These are phyloP conservation scores for Sedum album DNA, from an alignment of 164 flowering plant species.

Conservation along the genomic window DNA sequence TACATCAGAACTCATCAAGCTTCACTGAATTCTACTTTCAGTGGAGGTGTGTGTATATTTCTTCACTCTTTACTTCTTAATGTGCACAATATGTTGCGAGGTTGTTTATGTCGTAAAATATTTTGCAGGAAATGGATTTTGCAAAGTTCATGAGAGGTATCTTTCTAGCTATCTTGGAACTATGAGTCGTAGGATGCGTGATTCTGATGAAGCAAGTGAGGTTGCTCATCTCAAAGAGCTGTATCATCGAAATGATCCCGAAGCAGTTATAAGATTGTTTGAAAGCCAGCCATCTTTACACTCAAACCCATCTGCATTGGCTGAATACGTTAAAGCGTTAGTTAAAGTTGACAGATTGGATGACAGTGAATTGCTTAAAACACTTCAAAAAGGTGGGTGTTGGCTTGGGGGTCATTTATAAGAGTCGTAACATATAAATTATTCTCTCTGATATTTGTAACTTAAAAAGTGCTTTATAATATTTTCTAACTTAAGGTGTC, in stretches of 20 bases:
- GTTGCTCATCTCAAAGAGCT: conserved; percentile 64
- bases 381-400: conserved; percentile 75
- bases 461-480: neutral
- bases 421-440: neutral
- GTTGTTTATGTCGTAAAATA: neutral
- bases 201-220: conserved; percentile 52
- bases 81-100: neutral
- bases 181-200: conserved; percentile 69
- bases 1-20: neutral
- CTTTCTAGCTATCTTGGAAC: conserved; percentile 73
- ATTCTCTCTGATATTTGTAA: neutral
- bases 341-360: conserved; percentile 85
- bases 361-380: conserved; percentile 70
- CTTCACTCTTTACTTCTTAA: neutral
- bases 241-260: conserved; percentile 68
- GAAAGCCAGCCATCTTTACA: conserved; percentile 82
- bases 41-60: neutral
- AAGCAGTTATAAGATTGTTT: conserved; percentile 79
- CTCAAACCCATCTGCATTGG: conserved; percentile 67
- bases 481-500: neutral
- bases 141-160: conserved; percentile 34
- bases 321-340: conserved; percentile 89
- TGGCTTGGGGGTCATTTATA: no score
- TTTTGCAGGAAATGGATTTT: conserved; percentile 33
- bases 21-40: neutral